Percentiles rank a stretch among this genome's conserved stretches.
These are phyloP conservation scores for Sphaerulina populicola DNA, from an alignment of 2,329 filamentous ascomycete species.

Conservation along the genomic window DNA sequence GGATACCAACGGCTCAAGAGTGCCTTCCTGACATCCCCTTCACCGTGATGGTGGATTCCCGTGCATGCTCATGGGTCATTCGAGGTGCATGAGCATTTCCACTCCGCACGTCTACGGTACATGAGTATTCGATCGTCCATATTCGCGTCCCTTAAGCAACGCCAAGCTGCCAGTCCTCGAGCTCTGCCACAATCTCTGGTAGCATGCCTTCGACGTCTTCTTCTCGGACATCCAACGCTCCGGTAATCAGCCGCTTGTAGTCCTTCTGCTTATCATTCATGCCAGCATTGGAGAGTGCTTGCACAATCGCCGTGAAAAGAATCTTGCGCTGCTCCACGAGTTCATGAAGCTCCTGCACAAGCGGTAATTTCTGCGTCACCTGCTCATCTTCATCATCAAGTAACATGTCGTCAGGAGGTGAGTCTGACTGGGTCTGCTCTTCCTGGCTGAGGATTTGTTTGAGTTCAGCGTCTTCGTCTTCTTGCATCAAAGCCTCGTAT, in stretches of 20 bases:
- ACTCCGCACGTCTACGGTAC: no score
- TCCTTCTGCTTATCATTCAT: constrained; percentile 62
- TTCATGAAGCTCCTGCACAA: constrained; percentile 50
- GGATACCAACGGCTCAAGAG: no score
- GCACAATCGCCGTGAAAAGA: constrained; percentile 60
- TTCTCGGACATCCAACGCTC: constrained; percentile 59
- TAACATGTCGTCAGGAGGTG: constrained; percentile 14
- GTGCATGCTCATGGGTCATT: no score
- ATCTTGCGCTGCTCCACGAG: constrained; percentile 52
- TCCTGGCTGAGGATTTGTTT: constrained; percentile 27
- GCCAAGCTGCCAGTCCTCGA: constrained; percentile 31
- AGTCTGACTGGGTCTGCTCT: constrained; percentile 29
- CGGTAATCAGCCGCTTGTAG: constrained; percentile 61
- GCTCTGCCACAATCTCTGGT: constrained; percentile 43
- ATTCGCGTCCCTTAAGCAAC: neutral
- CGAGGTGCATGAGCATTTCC: no score
- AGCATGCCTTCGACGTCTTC: constrained; percentile 59
- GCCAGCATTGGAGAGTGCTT: constrained; percentile 59
- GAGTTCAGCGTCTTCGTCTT: constrained; percentile 39
- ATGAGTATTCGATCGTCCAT: no score
- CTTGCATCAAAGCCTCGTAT: constrained; percentile 38
- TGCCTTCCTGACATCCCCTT: no score
- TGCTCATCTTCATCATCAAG: constrained; percentile 36
- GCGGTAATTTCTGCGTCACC: constrained; percentile 46
- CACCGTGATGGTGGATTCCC: no score